Evolutionary conservation across 495 filamentous ascomycete species (phyloP), one percentile per base, ranked within the genome.

Genomic region (Neurospora pannonica): DNA sequence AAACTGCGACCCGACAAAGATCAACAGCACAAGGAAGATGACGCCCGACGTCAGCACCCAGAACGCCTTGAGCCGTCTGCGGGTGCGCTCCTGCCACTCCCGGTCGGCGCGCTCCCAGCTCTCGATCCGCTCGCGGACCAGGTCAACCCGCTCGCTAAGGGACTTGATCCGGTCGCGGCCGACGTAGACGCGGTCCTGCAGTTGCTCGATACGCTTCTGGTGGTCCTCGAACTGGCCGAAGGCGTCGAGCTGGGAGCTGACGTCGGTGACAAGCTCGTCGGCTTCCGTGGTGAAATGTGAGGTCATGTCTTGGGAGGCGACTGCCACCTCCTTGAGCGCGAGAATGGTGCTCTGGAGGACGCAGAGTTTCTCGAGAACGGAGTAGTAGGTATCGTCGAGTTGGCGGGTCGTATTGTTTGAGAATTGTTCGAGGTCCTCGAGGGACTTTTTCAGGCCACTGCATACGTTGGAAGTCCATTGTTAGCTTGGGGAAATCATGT

Each of bases 321-420:
- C 84, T 1, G 91, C 89, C 5, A 98, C 87, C 70, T 92, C 88
- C 74, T 92, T 90, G 24, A 98, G 87, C 5, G 86, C 88, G 2
- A 83, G 75, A 31, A 97, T 88, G 3, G 91, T 93, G 71, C 86
- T 84, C 71, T 91, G 90, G 39, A 98, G 84, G 0, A 89, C 82
- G 60, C 88, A 87, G 38, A 95, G 85, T 74, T 92, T 95, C 78
- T 95, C 92, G 19, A 96, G 85, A 6, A 98, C 86, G 5, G 91
- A 90, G 77, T 95, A 94, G 83, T 97, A 97, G 0, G 92, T 94
- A 76, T 92, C 91, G 78, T 97, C 93, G n/a, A 98, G 87, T 62
- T 88, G 88, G 75, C 89, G 88, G 24, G 90, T 96, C 4, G 90
- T 89, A 42, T 87, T 87, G 54, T 81, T 85, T 10, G 86, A 85